These are phyloP conservation scores for Cryptococcus wingfieldii DNA, from an alignment of 1,284 basidiomycete genomes.

Conservation along the genomic window DNA sequence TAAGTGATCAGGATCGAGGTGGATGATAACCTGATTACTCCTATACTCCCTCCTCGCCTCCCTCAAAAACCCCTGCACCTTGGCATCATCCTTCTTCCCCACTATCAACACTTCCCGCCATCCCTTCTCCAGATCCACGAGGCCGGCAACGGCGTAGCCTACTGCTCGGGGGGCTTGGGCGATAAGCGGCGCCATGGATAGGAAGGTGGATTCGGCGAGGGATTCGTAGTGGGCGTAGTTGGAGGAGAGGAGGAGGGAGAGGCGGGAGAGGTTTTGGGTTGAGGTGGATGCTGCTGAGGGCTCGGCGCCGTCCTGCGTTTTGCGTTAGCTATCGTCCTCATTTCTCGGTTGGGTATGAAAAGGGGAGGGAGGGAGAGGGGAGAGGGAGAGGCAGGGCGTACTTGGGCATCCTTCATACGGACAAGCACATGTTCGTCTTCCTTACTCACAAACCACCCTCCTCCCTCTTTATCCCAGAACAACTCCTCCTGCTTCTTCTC, in stretches of 20 bases:
- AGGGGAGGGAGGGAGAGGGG: no score
- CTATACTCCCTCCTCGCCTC: slow-evolving; percentile 18
- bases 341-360: no score
- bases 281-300: slow-evolving; percentile 51
- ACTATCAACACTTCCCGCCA: slow-evolving; percentile 32
- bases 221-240: slow-evolving; percentile 42
- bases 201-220: slow-evolving; percentile 37
- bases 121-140: slow-evolving; percentile 31
- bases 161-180: slow-evolving; percentile 33
- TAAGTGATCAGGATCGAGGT: slow-evolving; percentile 25
- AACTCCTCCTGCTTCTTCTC: slow-evolving; percentile 51
- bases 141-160: slow-evolving; percentile 28
- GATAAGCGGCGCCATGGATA: slow-evolving; percentile 13
- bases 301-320: slow-evolving; percentile 51
- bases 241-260: slow-evolving; percentile 39
- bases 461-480: slow-evolving; percentile 50
- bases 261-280: slow-evolving; percentile 49
- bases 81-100: slow-evolving; percentile 12
- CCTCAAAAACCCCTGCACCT: slow-evolving; percentile 8
- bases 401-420: slow-evolving; percentile 50
- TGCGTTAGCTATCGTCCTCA: background rate
- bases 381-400: slow-evolving; percentile 2
- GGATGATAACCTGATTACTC: slow-evolving; percentile 32
- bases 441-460: slow-evolving; percentile 51
- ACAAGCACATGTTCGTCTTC: slow-evolving; percentile 50